Evolutionary conservation across 129 eudicot genomes (phyloP), one percentile per base, ranked within the genome.

Genomic region (Apium graveolens): DNA sequence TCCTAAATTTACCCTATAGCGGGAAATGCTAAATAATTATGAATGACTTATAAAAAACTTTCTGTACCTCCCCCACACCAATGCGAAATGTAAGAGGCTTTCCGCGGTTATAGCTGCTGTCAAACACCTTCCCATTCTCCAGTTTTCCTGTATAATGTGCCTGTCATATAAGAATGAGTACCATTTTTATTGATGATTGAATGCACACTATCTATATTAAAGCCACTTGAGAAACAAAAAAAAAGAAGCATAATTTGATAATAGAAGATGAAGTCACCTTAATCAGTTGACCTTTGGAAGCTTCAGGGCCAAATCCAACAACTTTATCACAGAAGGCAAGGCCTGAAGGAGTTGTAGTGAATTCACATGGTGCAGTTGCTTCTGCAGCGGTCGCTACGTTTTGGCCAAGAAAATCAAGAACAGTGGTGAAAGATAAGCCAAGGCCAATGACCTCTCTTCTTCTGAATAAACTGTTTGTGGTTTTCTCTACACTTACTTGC

Each of bases 101-200:
- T 65, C 99, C 99, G 20, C 97, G 81, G 78, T 90, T 86, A 78
- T 95, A 95, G 92, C 97, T 95, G 95, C 99, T 95, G 75, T 95
- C 99, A 32, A 95, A 95, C 20, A 95, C 96, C 79, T 83, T 90
- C 31, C 99, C 99, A 76, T 78, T 86, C 80, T 84, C 92, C 80
- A 95, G 78, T 83, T 88, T 95, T 57, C 99, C 99, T 0, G 85
- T 88, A 71, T 95, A 95, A 86, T 95, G 97, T 45, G 99, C 97
- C 99, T 95, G 89, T 44, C 38, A 42, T 55, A 35, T 26, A 13
- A 9, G 31, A 41, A 29, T 29, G 70, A 65, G 13, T 12, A 26
- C 70, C 32, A 24, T 26, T 60, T 60, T 1, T n/a, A 60, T 44
- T 11, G 0, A 1, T 44, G 48, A 44, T 11, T 3, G 68, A 49